phyloP scores from a whole-genome alignment of 371 early-diverging fungal genomes.

The Mortierella sp. region DNA sequence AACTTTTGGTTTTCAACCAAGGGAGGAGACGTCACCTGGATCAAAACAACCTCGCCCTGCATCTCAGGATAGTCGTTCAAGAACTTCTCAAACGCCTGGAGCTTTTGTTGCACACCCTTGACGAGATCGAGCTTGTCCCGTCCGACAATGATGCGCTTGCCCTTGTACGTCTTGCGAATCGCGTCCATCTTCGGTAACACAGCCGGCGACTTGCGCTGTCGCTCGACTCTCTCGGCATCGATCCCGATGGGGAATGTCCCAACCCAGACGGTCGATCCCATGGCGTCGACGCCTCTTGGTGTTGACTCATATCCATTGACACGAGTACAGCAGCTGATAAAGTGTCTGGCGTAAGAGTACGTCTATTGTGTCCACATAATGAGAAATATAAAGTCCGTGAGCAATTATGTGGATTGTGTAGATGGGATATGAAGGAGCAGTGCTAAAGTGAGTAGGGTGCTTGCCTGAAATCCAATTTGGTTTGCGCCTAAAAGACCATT shows the following conservation, averaged over 20 bases:
- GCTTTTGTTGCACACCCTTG: conserved; percentile 97
- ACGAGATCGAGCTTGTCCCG: conserved; percentile 98
- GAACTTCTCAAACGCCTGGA: conserved; percentile 95
- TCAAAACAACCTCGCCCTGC: conserved; percentile 88
- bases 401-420: too few relatives aligned
- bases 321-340: conserved; percentile 92
- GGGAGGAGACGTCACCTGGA: conserved; percentile 79
- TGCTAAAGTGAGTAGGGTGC: too few relatives aligned
- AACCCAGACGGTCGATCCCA: conserved; percentile 81
- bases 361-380: too few relatives aligned
- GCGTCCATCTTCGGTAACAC: conserved; percentile 80
- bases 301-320: conserved; percentile 91
- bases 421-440: background rate
- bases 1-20: conserved; percentile 69
- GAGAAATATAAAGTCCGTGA: background rate
- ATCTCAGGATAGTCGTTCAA: conserved; percentile 91
- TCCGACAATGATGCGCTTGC: conserved; percentile 97
- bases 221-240: conserved; percentile 73
- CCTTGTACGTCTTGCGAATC: conserved; percentile 87
- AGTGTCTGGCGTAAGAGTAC: conserved; percentile 96
- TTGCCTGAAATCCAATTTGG: conserved; percentile 92
- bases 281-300: conserved; percentile 81
- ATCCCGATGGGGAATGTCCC: conserved; percentile 98
- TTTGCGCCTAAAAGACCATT: conserved; percentile 94
- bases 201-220: conserved; percentile 55